Evolutionary conservation across 2,329 filamentous ascomycete genomes (phyloP), one percentile per base, ranked within the genome.

Genomic region (Coniochaeta sp.): DNA sequence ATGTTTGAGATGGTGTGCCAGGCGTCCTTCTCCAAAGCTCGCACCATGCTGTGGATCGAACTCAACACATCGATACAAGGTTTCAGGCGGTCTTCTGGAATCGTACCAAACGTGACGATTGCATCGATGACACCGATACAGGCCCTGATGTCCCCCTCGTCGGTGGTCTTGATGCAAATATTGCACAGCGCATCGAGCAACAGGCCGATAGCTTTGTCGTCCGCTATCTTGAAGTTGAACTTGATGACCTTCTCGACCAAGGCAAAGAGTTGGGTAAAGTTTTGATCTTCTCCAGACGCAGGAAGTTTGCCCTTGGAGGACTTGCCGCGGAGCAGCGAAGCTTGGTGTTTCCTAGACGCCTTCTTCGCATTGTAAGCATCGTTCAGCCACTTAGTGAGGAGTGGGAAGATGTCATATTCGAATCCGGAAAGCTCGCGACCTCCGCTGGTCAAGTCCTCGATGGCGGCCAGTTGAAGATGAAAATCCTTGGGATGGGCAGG

Each of bases 1-100:
- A 93, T 77, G 64, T 90, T 88, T 68, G 82, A 80, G 34, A 92
- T 77, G 0, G 86, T 87, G 62, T 85, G 83, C 89, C 89, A 92
- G 3, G 89, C 81, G 44, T 83, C 79, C 63, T 86, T 84, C 61
- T 84, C 78, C 12, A 90, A 78, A 54, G 74, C 77, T 14, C 77
- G 75, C 2, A 92, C 82, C 58, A 90, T 77, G 62, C 83, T 86
- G 70, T 89, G 88, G 62, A 91, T 88, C 44, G 87, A 88, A 67
- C 88, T 88, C 59, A 93, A 77, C 2, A 91, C 82, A 63, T 88
- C 84, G 38, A 93, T 79, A 67, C 87, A 91, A 36, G 81, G 80
- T 65, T 81, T 81, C 44, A 92, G 78, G 61, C 84, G 85, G 59
- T 77, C 76, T 58, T 74, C 77, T 0, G 89, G 89, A 54, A 93